These are phyloP conservation scores for Tricholoma bakamatsutake DNA, from an alignment of 768 basidiomycete genomes.

Conservation along the genomic window DNA sequence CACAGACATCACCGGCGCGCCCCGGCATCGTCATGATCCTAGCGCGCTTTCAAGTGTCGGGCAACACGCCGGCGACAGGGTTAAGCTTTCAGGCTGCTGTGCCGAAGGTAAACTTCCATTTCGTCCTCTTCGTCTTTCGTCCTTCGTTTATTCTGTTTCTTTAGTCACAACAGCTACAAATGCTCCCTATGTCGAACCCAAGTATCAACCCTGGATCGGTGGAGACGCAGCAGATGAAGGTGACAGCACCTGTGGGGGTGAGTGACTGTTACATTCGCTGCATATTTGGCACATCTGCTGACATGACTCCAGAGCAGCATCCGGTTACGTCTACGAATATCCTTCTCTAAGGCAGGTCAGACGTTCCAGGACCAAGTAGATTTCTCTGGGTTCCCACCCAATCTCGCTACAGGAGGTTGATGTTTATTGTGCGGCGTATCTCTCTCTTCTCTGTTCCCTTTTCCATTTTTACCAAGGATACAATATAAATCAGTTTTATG, in stretches of 20 bases:
- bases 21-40: constrained; percentile 91
- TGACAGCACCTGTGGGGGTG: constrained; percentile 84
- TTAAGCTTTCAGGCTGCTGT: constrained; percentile 97
- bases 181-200: constrained; percentile 93
- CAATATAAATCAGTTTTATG: constrained; percentile 1
- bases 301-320: constrained; percentile 58
- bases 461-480: constrained; percentile 4
- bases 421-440: constrained; percentile 13
- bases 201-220: constrained; percentile 69
- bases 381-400: constrained; percentile 84
- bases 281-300: constrained; percentile 4
- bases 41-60: constrained; percentile 76
- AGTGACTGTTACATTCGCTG: constrained; percentile 24
- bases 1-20: constrained; percentile 70
- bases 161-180: constrained; percentile 94
- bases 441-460: not conserved
- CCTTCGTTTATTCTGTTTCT: constrained; percentile 2
- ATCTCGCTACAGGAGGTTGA: constrained; percentile 49
- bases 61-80: constrained; percentile 43
- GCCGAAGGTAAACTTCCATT: constrained; percentile 61
- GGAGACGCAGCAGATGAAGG: constrained; percentile 95
- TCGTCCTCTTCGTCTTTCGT: not conserved
- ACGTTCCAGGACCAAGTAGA: constrained; percentile 88
- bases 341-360: constrained; percentile 65
- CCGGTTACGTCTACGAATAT: constrained; percentile 80